Conservation (phyloP, 139 green algal species). For the Chlamydomonas schloesseri region DNA sequence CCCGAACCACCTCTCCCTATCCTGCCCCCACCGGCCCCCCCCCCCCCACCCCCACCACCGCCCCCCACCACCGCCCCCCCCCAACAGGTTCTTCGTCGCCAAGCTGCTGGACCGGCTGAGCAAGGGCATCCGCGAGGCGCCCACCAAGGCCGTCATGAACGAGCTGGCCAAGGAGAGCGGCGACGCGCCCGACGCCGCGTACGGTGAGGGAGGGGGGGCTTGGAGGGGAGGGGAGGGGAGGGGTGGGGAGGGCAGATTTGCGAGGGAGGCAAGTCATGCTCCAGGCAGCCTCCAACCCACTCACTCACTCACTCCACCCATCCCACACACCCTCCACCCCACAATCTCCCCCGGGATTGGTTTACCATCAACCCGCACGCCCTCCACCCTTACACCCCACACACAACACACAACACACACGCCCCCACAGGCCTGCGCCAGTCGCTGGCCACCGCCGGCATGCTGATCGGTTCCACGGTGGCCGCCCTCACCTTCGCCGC, state of each 20-base stretch:
- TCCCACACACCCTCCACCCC: no score
- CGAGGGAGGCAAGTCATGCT: no score
- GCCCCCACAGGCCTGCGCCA: slow-evolving; percentile 79
- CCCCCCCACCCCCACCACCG: no score
- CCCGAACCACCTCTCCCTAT: no score
- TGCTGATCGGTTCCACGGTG: slow-evolving; percentile 75
- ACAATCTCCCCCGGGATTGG: no score
- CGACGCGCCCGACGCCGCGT: slow-evolving; percentile 80
- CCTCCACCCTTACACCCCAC: not conserved
- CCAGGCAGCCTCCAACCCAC: no score
- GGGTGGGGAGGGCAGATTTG: no score
- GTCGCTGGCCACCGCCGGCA: slow-evolving; percentile 78
- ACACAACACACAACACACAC: no score
- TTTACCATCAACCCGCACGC: no score
- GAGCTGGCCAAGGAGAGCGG: slow-evolving; percentile 78
- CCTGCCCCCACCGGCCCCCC: not conserved
- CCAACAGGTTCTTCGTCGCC: slow-evolving; percentile 70
- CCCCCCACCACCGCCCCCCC: not conserved
- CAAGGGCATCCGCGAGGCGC: slow-evolving; percentile 88
- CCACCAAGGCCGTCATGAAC: slow-evolving; percentile 87
- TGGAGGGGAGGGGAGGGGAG: not conserved
- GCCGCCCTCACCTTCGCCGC: slow-evolving; percentile 68
- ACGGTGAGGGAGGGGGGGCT: slow-evolving; percentile 69
- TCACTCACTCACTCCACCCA: no score
- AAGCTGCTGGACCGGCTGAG: slow-evolving; percentile 74